A percentile compares a stretch with the other conserved stretches of the same genome.
Conservation (phyloP, 306 rosid genomes). For the Parietaria judaica region DNA sequence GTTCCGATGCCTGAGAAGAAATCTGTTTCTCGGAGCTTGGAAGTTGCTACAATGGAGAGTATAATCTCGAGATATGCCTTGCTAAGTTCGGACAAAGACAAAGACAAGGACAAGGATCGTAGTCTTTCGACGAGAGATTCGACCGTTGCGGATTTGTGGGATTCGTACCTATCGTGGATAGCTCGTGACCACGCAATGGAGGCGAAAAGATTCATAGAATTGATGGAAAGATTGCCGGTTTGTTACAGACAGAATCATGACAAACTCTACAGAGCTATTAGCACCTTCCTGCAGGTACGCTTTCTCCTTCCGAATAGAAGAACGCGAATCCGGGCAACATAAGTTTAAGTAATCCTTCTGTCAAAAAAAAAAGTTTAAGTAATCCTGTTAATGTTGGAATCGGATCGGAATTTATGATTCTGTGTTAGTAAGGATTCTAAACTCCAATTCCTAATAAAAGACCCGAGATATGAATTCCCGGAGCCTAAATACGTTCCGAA, state of each 20-base stretch:
- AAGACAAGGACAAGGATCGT: conserved; percentile 31
- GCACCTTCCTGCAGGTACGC: conserved; percentile 56
- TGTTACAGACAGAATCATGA: conserved; percentile 59
- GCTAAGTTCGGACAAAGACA: too few relatives aligned
- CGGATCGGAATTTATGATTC: too few relatives aligned
- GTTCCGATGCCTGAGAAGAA: conserved; percentile 34
- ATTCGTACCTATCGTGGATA: conserved; percentile 48
- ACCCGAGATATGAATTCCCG: too few relatives aligned
- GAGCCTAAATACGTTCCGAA: too few relatives aligned
- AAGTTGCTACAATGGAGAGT: conserved; percentile 63
- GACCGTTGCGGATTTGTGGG: conserved; percentile 68
- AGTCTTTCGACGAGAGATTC: conserved; percentile 30
- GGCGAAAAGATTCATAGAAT: conserved; percentile 60
- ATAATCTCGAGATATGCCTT: conserved; percentile 42
- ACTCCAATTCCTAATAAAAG: too few relatives aligned
- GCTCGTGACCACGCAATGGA: conserved; percentile 45
- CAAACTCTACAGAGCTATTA: conserved; percentile 55
- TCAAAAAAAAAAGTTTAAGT: too few relatives aligned
- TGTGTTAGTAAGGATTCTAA: too few relatives aligned
- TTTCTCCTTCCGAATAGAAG: background rate
- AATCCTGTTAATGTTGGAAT: too few relatives aligned
- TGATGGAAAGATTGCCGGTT: conserved; percentile 57
- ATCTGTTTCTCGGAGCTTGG: conserved; percentile 44
- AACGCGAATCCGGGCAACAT: too few relatives aligned
- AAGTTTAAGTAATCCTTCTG: too few relatives aligned